Conservation (phyloP, 2,329 filamentous ascomycete genomes). For the Claviceps arundinis region DNA sequence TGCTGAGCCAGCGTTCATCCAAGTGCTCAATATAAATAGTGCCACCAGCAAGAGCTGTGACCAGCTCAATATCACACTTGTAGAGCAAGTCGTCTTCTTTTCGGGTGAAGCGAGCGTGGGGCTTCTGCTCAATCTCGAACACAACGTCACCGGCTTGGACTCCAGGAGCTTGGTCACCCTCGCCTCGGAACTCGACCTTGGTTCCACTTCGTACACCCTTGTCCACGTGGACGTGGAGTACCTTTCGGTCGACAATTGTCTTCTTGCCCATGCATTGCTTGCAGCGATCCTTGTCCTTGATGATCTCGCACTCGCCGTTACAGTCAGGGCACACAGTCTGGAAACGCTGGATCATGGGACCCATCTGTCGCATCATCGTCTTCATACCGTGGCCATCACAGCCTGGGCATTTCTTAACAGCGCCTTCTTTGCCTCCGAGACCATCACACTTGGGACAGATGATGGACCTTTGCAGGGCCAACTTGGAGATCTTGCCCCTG, state of each 20-base stretch:
- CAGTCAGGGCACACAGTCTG: constrained; percentile 98
- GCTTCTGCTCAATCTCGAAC: constrained; percentile 99
- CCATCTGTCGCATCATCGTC: constrained; percentile 99
- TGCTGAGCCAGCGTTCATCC: constrained; percentile 89
- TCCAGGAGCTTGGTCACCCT: constrained; percentile 90
- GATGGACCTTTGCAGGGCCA: constrained; percentile 92
- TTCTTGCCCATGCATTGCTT: constrained; percentile 96
- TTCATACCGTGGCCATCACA: constrained; percentile 97
- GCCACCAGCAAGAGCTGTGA: constrained; percentile 87
- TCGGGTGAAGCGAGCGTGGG: constrained; percentile 87
- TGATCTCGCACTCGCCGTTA: constrained; percentile 91
- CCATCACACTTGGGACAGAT: constrained; percentile 93
- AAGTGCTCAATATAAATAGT: constrained; percentile 89
- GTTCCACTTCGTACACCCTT: constrained; percentile 85
- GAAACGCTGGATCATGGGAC: constrained; percentile 99
- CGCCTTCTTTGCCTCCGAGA: constrained; percentile 89
- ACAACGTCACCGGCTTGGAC: constrained; percentile 91
- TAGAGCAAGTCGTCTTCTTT: constrained; percentile 95
- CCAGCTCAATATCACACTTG: constrained; percentile 86
- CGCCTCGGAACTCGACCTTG: constrained; percentile 93
- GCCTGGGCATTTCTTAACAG: constrained; percentile 82
- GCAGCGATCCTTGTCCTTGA: constrained; percentile 95
- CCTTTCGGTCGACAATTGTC: constrained; percentile 93
- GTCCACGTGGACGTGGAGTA: constrained; percentile 95
- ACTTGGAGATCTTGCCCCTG: constrained; percentile 92